phyloP scores from a whole-genome alignment of 768 basidiomycete genomes.

The Lenzites betulinus region DNA sequence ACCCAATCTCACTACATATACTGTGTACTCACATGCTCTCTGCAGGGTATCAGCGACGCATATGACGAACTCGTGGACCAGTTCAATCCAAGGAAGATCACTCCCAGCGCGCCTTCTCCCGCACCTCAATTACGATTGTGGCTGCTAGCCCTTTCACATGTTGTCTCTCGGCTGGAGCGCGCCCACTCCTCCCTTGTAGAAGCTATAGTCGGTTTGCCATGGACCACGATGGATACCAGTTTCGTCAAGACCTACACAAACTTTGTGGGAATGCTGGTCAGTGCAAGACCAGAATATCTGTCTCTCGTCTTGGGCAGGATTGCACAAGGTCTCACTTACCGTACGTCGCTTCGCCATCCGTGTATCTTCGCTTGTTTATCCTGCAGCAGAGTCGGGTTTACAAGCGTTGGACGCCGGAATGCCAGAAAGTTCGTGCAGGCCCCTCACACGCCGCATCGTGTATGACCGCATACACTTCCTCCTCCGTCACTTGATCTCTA shows the following conservation, averaged over 20 bases:
- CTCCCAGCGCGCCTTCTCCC: conserved; percentile 36
- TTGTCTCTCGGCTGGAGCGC: conserved; percentile 86
- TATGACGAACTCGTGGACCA: conserved; percentile 91
- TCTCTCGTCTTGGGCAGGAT: conserved; percentile 80
- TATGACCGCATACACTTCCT: conserved; percentile 88
- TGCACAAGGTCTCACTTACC: conserved; percentile 85
- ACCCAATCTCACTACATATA: too few species aligned
- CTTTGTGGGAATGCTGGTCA: conserved; percentile 90
- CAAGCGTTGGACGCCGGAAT: conserved; percentile 58
- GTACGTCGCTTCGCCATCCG: conserved; percentile 49
- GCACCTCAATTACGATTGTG: conserved; percentile 68
- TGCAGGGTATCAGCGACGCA: conserved; percentile 68
- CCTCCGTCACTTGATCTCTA: conserved; percentile 80
- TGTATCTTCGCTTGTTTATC: conserved; percentile 6
- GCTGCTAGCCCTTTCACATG: conserved; percentile 87
- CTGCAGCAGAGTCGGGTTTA: conserved; percentile 65
- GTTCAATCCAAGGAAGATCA: conserved; percentile 59
- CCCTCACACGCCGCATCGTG: conserved; percentile 78
- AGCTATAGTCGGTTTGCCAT: conserved; percentile 84
- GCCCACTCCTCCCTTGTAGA: conserved; percentile 80
- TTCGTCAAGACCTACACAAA: conserved; percentile 89
- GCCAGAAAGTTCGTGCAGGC: conserved; percentile 64
- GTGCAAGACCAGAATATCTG: conserved; percentile 89
- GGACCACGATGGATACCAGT: conserved; percentile 85
- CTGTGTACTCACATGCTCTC: not conserved